Evolutionary conservation across 805 yeast species (phyloP).

Genomic region (Pichia paraexigua): DNA sequence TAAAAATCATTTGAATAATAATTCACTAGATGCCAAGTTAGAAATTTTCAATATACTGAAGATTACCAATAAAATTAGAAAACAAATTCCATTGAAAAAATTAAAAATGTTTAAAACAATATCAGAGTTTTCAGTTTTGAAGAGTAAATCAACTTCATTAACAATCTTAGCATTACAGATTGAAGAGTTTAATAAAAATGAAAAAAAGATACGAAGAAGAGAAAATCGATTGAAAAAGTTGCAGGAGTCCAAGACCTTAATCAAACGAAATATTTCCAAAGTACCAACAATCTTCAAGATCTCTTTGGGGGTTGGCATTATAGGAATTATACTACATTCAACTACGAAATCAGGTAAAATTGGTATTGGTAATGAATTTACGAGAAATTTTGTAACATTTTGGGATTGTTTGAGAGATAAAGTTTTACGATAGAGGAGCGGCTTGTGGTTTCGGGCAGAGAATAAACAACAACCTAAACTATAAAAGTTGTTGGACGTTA

Average conservation of each 20-base stretch:
- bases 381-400: not conserved
- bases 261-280: not conserved
- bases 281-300: not conserved
- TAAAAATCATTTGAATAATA: conserved; percentile 19
- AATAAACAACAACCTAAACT: not conserved
- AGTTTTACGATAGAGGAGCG: not conserved
- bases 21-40: conserved; percentile 17
- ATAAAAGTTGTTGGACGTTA: not conserved
- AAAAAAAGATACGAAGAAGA: not conserved
- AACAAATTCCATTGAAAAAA: conserved; percentile 5
- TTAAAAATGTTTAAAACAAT: conserved; percentile 4
- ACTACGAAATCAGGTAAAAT: not conserved
- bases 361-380: conserved; percentile 1
- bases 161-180: conserved; percentile 14
- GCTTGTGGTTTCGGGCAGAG: not conserved
- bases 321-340: conserved; percentile 2
- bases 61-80: conserved; percentile 11
- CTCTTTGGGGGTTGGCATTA: conserved; percentile 3
- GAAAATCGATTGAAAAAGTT: not conserved
- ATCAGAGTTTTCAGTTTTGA: conserved; percentile 19
- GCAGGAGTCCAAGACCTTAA: not conserved
- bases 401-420: not conserved
- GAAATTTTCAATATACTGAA: conserved; percentile 23
- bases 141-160: conserved; percentile 5
- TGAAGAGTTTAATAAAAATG: not conserved